Base-by-base conservation (phyloP, 2,329 filamentous ascomycete species). In the Epichloe glyceriae region DNA sequence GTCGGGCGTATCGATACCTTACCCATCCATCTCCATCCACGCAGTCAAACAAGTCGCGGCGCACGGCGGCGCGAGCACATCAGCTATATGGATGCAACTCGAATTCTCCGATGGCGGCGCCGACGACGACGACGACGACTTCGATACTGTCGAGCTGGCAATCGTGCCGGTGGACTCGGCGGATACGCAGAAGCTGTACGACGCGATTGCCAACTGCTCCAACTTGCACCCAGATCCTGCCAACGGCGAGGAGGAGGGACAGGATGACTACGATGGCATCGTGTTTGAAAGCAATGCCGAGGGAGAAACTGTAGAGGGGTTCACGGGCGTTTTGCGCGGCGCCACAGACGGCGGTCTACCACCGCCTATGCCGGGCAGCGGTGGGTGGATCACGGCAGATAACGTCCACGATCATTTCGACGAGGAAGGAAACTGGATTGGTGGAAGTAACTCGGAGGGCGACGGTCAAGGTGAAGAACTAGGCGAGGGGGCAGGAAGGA, bases 351-450 rank as follows among this genome's bases (percentile, higher is more conserved):
- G 76, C 0, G 75, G 73, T 2, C 61, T 84, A 22, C 81, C 81
- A n/a, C 80, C 80, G 2, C 78, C 82, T 0, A 78, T 86, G 65
- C 84, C 86, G 0, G 85, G 86, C 1, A 87, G 85, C 47, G 79
- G 79, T 0, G 86, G 86, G 0, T 91, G 86, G 86, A 89, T 97
- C 62, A 97, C 91, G 15, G 86, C 87, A 8, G 91, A 95, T 51
- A 97, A 96, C 60, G 83, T 95, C 64, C 74, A 85, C 56, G 79
- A 95, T 58, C 95, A 82, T 62, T 86, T 93, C 66, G 86, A 93
- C 59, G 82, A 78, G 54, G 77, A 89, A 8, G 88, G 88, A 3
- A 89, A 91, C 62, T 91, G 85, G 78, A 84, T 86, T 55, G 78
- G 71, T 0, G 65, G 61, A 1, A 60, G 61, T 10, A 69, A 62